These are phyloP conservation scores for Paecilomyces dactylethromorphus DNA, from an alignment of 2,329 filamentous ascomycete genomes.

Conservation along the genomic window DNA sequence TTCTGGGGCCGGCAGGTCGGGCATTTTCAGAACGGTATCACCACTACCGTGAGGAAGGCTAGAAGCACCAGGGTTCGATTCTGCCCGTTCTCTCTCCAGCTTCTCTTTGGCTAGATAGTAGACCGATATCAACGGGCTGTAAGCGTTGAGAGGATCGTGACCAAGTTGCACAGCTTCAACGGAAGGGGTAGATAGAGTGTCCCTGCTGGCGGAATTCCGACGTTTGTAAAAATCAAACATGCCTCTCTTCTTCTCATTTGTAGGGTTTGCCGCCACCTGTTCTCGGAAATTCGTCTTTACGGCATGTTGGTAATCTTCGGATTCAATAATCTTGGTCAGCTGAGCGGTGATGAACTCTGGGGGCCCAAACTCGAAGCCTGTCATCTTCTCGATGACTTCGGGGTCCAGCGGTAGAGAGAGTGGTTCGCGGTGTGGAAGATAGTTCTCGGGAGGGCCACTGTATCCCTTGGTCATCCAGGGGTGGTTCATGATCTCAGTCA, in stretches of 20 bases:
- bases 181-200: conserved; percentile 78
- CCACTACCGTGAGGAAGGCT: conserved; percentile 51
- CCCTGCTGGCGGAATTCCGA: conserved; percentile 81
- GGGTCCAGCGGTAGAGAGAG: conserved; percentile 76
- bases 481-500: conserved; percentile 89
- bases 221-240: conserved; percentile 98
- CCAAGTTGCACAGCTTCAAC: conserved; percentile 77
- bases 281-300: conserved; percentile 66
- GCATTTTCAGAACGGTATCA: conserved; percentile 55
- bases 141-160: conserved; percentile 85
- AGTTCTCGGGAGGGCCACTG: conserved; percentile 78
- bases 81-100: conserved; percentile 66
- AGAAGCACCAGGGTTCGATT: conserved; percentile 54
- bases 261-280: conserved; percentile 50
- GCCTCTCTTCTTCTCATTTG: conserved; percentile 73
- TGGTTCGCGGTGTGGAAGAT: conserved; percentile 74
- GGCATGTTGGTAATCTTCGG: conserved; percentile 86
- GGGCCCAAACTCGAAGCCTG: conserved; percentile 92
- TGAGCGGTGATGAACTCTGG: conserved; percentile 76
- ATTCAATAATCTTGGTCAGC: conserved; percentile 79
- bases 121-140: conserved; percentile 82
- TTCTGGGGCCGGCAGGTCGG: conserved; percentile 73
- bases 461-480: conserved; percentile 96
- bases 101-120: conserved; percentile 98
- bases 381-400: conserved; percentile 86